Percentiles rank a stretch among this genome's conserved stretches.
These are phyloP conservation scores for Triangularia verruculosa DNA, from an alignment of 2,329 filamentous ascomycete species.

Conservation along the genomic window DNA sequence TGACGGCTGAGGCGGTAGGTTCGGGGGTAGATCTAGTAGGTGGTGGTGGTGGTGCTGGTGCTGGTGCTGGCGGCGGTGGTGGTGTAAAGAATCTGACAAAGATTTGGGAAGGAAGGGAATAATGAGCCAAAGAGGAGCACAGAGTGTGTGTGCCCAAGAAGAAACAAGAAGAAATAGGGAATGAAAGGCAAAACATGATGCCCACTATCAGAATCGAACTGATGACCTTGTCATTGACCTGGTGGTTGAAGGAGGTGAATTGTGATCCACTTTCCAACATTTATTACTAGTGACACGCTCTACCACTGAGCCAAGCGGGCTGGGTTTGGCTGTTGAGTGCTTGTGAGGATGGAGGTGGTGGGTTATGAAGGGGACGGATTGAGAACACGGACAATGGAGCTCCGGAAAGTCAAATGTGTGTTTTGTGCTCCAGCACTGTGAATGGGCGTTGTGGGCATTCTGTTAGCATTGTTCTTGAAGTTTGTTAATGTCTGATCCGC, in stretches of 20 bases:
- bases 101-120: background rate
- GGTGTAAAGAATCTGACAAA: background rate
- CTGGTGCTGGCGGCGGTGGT: too few relatives aligned
- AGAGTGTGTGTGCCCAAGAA: background rate
- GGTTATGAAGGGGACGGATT: background rate
- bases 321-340: background rate
- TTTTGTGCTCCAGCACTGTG: background rate
- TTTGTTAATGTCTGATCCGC: too few relatives aligned
- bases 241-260: background rate
- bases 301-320: conserved; percentile 27
- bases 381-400: background rate
- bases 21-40: background rate
- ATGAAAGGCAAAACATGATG: conserved; percentile 24
- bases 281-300: conserved; percentile 27
- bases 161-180: background rate
- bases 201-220: conserved; percentile 28
- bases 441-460: background rate
- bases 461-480: background rate
- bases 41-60: too few relatives aligned
- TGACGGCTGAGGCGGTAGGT: background rate
- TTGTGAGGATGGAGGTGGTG: background rate
- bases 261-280: background rate
- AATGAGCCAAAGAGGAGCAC: background rate
- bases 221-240: conserved; percentile 20
- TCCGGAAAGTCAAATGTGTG: background rate